Base-by-base conservation (phyloP, 192 early-diverging fungal genomes). In the Backusella westeae region DNA sequence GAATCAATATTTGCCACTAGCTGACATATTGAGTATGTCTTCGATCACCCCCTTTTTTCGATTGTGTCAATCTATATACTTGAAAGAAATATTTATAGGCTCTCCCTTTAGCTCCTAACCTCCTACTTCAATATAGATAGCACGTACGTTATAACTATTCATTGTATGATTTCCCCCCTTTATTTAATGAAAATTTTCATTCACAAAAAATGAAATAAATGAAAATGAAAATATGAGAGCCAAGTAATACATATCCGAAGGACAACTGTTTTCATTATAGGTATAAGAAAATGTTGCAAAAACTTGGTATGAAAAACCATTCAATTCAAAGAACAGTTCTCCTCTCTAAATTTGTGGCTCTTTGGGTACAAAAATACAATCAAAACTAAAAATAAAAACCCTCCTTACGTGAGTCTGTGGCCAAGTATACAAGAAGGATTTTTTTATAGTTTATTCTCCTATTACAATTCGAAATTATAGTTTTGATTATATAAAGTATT, bases 31-130 rank as follows among this genome's bases (percentile, higher is more conserved):
- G 46, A 49, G n/a, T 49, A 49, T 49, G 46, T 7, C 19, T 49
- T 49, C 19, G 46, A 49, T 63, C 56, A 26, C 56, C 56, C 23
- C 56, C 10, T 26, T 29, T 29, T 63, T 63, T 63, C 23, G 9
- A 29, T 63, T 29, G 21, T 29, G 21, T 29, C 56, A 63, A 26
- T 14, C 10, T 63, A 63, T 63, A 10, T 29, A 4, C 8, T 63
- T 63, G 23, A 12, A 26, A 63, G 56, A 63, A 14, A 29, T 21
- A 14, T 63, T 63, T 23, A 63, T 29, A 63, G 23, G 26, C 8
- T 26, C 56, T 63, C 56, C 56, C 56, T 63, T 63, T 63, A 63
- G 23, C 56, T 63, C 56, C 56, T 63, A 63, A 23, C 56, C 56
- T 29, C 21, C 56, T 63, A 12, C 56, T 63, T 63, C 56, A 63